Percentiles rank a stretch among this genome's conserved stretches.
Evolutionary conservation across 352 stramenopile genomes (phyloP).

Genomic region (Phytophthora pluvialis): DNA sequence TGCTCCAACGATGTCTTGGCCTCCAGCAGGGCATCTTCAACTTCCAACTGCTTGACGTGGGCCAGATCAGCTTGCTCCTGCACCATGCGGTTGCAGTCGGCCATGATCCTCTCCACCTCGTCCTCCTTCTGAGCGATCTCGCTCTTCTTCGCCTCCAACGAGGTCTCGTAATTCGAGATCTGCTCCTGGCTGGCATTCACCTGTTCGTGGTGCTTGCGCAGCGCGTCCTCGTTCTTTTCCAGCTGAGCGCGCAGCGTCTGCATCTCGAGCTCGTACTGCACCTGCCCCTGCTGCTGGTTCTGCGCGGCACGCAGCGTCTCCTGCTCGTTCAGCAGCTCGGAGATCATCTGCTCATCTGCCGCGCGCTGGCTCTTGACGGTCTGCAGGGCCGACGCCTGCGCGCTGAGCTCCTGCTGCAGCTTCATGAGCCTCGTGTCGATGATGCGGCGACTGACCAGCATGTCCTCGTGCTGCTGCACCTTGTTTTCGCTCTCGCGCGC

Average conservation of each 20-base stretch:
- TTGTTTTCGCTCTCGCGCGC: slow-evolving; percentile 48
- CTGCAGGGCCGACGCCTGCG: slow-evolving; percentile 62
- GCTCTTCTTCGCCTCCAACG: slow-evolving; percentile 60
- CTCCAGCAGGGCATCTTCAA: slow-evolving; percentile 83
- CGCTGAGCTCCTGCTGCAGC: slow-evolving; percentile 70
- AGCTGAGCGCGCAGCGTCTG: slow-evolving; percentile 70
- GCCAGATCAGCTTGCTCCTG: slow-evolving; percentile 84
- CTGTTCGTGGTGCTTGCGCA: slow-evolving; percentile 79
- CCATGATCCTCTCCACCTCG: slow-evolving; percentile 85
- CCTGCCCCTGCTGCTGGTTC: slow-evolving; percentile 50
- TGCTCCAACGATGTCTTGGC: slow-evolving; percentile 88
- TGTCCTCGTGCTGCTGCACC: slow-evolving; percentile 77
- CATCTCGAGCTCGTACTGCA: slow-evolving; percentile 76
- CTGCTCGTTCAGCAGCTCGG: slow-evolving; percentile 84
- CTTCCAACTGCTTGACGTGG: slow-evolving; percentile 82
- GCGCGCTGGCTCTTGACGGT: slow-evolving; percentile 75
- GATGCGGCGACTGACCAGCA: slow-evolving; percentile 83
- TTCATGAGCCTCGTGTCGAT: slow-evolving; percentile 86
- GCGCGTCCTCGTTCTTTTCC: slow-evolving; percentile 68
- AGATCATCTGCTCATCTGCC: slow-evolving; percentile 84
- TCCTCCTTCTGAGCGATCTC: slow-evolving; percentile 80
- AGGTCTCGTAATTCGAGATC: slow-evolving; percentile 70
- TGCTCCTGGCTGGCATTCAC: slow-evolving; percentile 69
- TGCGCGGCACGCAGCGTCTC: slow-evolving; percentile 70
- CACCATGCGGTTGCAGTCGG: slow-evolving; percentile 86